Evolutionary conservation across 2,329 filamentous ascomycete genomes (phyloP).

Genomic region (Didymosphaeria variabile): DNA sequence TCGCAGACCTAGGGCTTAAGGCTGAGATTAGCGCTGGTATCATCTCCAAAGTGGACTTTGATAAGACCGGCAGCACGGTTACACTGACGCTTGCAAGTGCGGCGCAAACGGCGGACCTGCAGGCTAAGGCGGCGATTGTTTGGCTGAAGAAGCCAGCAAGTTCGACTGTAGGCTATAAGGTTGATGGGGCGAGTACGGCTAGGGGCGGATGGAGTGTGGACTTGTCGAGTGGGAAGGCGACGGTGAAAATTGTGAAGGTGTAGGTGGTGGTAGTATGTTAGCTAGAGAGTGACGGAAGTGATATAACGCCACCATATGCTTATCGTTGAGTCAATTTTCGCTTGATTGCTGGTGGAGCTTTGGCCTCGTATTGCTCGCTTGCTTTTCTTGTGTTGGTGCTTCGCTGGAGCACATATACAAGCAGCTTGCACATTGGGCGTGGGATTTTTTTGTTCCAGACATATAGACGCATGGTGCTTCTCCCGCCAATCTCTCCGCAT

Average conservation of each 20-base stretch:
- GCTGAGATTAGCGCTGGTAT: conserved; percentile 34
- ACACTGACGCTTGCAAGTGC: conserved; percentile 21
- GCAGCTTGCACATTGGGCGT: too few species aligned
- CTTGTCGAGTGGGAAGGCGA: conserved; percentile 21
- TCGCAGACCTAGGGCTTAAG: conserved; percentile 57
- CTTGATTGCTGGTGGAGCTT: too few species aligned
- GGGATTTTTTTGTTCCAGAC: too few species aligned
- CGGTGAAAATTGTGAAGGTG: conserved; percentile 22
- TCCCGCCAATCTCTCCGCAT: too few species aligned
- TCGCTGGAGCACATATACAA: too few species aligned
- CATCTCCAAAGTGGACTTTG: conserved; percentile 26
- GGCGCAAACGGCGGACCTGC: conserved; percentile 18
- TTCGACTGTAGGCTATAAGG: conserved; percentile 15
- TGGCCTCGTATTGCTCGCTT: too few species aligned
- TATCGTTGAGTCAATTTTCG: too few species aligned
- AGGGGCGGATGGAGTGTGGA: conserved; percentile 30
- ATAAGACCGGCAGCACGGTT: conserved; percentile 20
- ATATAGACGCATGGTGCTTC: too few species aligned
- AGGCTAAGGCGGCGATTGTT: conserved; percentile 28
- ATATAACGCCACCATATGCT: background rate
- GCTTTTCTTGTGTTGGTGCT: too few species aligned
- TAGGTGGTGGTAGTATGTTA: background rate
- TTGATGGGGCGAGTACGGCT: conserved; percentile 21
- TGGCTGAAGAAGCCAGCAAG: conserved; percentile 29
- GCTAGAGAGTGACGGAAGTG: background rate